phyloP scores from a whole-genome alignment of 371 early-diverging fungal genomes.

The Mucor piriformis region DNA sequence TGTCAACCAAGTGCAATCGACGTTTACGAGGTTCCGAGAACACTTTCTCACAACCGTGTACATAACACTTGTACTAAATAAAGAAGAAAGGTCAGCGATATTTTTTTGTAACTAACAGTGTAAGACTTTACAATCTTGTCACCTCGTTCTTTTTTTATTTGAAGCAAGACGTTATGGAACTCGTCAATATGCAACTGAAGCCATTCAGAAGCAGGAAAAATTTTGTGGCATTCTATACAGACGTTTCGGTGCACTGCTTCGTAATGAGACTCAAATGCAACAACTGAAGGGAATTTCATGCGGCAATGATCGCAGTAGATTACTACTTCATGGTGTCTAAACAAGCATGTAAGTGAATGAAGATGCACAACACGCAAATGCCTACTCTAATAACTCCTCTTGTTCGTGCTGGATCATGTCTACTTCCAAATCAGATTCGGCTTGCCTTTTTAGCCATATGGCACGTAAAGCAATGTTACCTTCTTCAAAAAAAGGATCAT shows the following conservation, averaged over 20 bases:
- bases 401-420: constrained; percentile 36
- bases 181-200: constrained; percentile 61
- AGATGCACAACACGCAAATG: background rate
- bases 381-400: constrained; percentile 20
- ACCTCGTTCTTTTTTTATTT: constrained; percentile 58
- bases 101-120: no score
- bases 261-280: constrained; percentile 62
- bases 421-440: constrained; percentile 13
- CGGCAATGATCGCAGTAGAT: constrained; percentile 31
- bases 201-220: constrained; percentile 58
- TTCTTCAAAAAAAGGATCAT: constrained; percentile 57
- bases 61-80: constrained; percentile 70
- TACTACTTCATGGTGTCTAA: constrained; percentile 15
- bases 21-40: constrained; percentile 59
- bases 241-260: constrained; percentile 57
- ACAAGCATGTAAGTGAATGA: background rate
- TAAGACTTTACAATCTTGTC: constrained; percentile 65
- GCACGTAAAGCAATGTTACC: constrained; percentile 57
- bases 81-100: background rate
- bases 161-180: constrained; percentile 52
- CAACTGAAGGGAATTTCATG: constrained; percentile 23
- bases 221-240: constrained; percentile 52
- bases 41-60: constrained; percentile 59
- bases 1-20: constrained; percentile 65
- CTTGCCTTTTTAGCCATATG: constrained; percentile 46